These are phyloP conservation scores for Calonectria pteridis DNA, from an alignment of 2,329 filamentous ascomycete species.

Conservation along the genomic window DNA sequence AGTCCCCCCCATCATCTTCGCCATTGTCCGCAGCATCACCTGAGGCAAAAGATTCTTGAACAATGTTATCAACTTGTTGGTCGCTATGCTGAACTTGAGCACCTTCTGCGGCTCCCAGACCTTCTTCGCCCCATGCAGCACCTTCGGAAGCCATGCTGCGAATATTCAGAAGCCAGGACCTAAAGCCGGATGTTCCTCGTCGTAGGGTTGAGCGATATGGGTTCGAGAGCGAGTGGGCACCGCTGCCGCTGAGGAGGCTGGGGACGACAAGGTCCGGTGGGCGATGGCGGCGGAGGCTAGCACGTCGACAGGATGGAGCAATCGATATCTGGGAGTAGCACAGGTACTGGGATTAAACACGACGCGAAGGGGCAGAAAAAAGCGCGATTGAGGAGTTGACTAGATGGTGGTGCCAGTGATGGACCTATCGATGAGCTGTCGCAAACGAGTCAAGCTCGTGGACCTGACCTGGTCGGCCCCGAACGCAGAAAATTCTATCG, in stretches of 20 bases:
- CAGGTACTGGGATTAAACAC: background rate
- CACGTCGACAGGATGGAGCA: background rate
- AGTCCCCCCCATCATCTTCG: constrained; percentile 67
- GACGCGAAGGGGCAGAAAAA: background rate
- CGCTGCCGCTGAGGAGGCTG: constrained; percentile 20
- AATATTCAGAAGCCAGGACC: constrained; percentile 9
- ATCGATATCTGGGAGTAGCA: background rate
- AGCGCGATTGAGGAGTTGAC: constrained; percentile 7
- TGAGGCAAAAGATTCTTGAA: constrained; percentile 59
- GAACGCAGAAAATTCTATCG: constrained; percentile 14
- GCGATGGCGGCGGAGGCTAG: background rate
- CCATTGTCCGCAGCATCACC: constrained; percentile 63
- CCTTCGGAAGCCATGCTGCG: constrained; percentile 55
- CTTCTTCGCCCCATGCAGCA: constrained; percentile 65
- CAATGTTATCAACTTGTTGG: constrained; percentile 65
- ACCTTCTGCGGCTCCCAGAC: constrained; percentile 68
- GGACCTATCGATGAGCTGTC: constrained; percentile 17
- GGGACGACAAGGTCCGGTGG: constrained; percentile 1
- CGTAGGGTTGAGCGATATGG: constrained; percentile 12
- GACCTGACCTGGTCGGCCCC: constrained; percentile 28
- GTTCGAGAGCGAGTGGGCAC: constrained; percentile 14
- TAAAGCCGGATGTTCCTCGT: constrained; percentile 7
- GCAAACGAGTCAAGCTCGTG: constrained; percentile 24
- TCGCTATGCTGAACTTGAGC: constrained; percentile 68
- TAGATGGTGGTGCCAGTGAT: constrained; percentile 3